Conservation (phyloP, 78 protist species). For the Neovahlkampfia damariscottae region DNA sequence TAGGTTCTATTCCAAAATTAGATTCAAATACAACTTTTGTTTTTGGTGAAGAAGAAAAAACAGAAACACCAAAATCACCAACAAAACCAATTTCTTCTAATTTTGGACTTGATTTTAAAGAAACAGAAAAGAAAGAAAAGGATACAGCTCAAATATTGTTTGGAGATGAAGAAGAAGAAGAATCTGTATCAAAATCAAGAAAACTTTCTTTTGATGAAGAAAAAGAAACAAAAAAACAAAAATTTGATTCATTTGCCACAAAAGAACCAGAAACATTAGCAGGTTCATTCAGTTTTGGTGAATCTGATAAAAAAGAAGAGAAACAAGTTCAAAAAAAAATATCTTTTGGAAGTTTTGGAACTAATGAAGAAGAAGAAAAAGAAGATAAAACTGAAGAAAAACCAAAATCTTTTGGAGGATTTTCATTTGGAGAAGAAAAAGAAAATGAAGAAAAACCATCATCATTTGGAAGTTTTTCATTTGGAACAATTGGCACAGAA, state of each 20-base stretch:
- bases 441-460: neutral
- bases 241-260: neutral
- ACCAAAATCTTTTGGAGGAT: neutral
- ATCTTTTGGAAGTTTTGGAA: neutral
- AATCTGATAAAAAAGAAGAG: too few species aligned
- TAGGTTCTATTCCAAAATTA: too few species aligned
- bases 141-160: too few species aligned
- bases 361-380: neutral
- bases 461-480: neutral
- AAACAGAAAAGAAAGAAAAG: too few species aligned
- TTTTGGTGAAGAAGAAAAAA: too few species aligned
- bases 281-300: too few species aligned
- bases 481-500: neutral
- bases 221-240: neutral
- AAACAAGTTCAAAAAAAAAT: neutral
- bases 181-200: neutral
- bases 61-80: too few species aligned
- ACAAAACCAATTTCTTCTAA: too few species aligned
- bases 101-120: too few species aligned
- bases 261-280: neutral
- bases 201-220: neutral
- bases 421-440: neutral
- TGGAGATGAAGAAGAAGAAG: too few species aligned
- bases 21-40: too few species aligned
- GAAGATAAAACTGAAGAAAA: neutral